Base-by-base conservation (phyloP, 2,329 filamentous ascomycete species). In the Aspergillus arachidicola region DNA sequence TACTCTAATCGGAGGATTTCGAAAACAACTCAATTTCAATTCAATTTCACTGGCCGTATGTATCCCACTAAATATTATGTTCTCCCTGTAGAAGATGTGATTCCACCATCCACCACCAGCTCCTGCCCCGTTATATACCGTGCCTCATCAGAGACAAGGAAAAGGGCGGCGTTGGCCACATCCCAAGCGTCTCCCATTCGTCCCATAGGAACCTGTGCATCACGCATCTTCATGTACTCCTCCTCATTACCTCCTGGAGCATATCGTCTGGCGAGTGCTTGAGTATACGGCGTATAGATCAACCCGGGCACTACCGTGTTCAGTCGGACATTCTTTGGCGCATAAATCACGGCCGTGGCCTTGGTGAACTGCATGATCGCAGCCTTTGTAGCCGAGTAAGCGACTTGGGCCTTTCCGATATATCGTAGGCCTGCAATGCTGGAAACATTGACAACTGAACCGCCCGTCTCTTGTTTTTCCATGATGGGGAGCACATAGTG, bases 251-350 rank as follows among this genome's bases (percentile, higher is more conserved):
- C 83, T 0, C 72, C 75, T 0, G 69, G 64, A 3, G 75, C 75
- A 68, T 80, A 86, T 57, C 83, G 76, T 28, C 81, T 73, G 0
- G 83, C 80, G 61, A 87, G 60, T 3, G 73, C 76, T 16, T 75
- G 74, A 6, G 82, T 83, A 43, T 85, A 81, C 0, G 84, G 85
- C 19, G 85, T 87, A 59, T 86, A 78, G 70, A 87, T 87, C 61
- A 88, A 69, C 0, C 85, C 85, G 0, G 86, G 86, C 0, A 86
- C 82, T 0, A 87, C 83, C 0, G 81, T 80, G 66, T 88, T 88
- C 38, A 87, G 23, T 19, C 71, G 45, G 4, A 87, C 79, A 0
- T 79, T 59, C 23, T 68, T 73, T 3, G 58, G 62, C 10, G 71
- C 71, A 64, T 75, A 76, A 0, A 84, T 81, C 1, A 87, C 78